Conservation (phyloP, 768 basidiomycete genomes). For the Lactarius pseudohatsudake region DNA sequence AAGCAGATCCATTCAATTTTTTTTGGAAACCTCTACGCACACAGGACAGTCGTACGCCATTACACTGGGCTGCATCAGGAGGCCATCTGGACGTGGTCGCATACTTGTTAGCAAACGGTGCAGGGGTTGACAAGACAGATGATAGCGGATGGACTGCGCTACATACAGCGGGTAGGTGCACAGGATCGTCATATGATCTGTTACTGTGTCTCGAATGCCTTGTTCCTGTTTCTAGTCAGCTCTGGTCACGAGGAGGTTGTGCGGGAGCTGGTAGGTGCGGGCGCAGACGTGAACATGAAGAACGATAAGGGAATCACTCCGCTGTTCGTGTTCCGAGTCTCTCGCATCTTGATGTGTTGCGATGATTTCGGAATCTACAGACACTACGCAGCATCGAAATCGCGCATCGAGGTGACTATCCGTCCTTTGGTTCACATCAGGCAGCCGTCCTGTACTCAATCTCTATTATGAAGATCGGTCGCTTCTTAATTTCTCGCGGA, state of each 20-base stretch:
- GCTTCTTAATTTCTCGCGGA: slow-evolving; percentile 78
- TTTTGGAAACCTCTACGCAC: not conserved
- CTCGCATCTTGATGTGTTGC: slow-evolving; percentile 26
- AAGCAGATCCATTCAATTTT: not conserved
- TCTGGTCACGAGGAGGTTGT: slow-evolving; percentile 77
- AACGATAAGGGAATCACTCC: slow-evolving; percentile 85
- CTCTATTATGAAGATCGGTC: slow-evolving; percentile 68
- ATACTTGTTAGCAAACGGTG: slow-evolving; percentile 68
- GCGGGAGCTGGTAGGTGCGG: slow-evolving; percentile 75
- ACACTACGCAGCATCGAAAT: slow-evolving; percentile 92
- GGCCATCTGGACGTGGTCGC: slow-evolving; percentile 66
- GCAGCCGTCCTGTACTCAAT: not conserved
- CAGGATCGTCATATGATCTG: not conserved
- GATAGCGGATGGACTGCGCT: slow-evolving; percentile 73
- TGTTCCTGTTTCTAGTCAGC: slow-evolving; percentile 53
- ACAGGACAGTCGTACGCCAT: slow-evolving; percentile 75
- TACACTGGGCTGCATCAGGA: slow-evolving; percentile 85
- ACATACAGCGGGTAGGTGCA: slow-evolving; percentile 66
- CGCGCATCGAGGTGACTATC: slow-evolving; percentile 61
- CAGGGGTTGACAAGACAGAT: slow-evolving; percentile 67
- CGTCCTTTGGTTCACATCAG: not conserved
- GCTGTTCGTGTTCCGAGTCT: slow-evolving; percentile 52
- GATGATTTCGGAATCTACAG: slow-evolving; percentile 40
- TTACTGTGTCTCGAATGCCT: slow-evolving; percentile 6
- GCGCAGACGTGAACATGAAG: slow-evolving; percentile 75